phyloP scores from a whole-genome alignment of 352 stramenopile genomes.

The Labyrinthula sp. region DNA sequence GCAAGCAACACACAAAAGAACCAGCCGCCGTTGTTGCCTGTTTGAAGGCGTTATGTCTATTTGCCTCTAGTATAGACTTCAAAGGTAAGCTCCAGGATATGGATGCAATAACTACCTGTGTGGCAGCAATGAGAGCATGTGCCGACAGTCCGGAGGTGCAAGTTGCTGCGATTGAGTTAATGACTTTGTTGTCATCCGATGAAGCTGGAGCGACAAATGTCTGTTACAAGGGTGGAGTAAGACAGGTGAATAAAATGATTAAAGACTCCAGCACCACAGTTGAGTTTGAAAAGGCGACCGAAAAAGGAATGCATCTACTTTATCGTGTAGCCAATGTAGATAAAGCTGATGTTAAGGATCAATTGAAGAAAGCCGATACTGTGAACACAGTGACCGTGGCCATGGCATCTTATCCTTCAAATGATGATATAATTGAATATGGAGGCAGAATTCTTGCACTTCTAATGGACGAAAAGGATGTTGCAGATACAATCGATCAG shows the following conservation, averaged over 20 bases:
- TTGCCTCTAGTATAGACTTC: constrained; percentile 3
- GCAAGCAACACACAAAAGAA: constrained; percentile 17
- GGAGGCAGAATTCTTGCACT: constrained; percentile 14
- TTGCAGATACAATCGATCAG: constrained; percentile 26
- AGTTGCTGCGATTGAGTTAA: constrained; percentile 21
- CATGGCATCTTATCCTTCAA: constrained; percentile 27
- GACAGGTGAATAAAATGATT: constrained; percentile 31
- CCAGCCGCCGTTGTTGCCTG: constrained; percentile 8
- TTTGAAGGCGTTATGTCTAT: constrained; percentile 13
- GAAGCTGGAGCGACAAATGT: constrained; percentile 23
- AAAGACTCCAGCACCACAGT: constrained; percentile 18
- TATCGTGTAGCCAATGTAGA: constrained; percentile 11
- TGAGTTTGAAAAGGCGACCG: constrained; percentile 21
- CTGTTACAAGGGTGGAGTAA: constrained; percentile 24
- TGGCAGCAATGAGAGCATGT: constrained; percentile 29
- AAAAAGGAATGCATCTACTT: constrained; percentile 14
- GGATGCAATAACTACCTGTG: constrained; percentile 15
- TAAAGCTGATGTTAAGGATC: constrained; percentile 16
- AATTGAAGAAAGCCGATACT: constrained; percentile 23
- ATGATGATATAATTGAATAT: constrained; percentile 11
- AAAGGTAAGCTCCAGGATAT: constrained; percentile 5
- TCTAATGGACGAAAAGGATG: constrained; percentile 16
- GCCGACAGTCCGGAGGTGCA: constrained; percentile 5
- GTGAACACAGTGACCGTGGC: constrained; percentile 24
- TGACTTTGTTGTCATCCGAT: constrained; percentile 17